phyloP scores from a whole-genome alignment of 1,284 basidiomycete genomes.

The Inonotus hispidus region DNA sequence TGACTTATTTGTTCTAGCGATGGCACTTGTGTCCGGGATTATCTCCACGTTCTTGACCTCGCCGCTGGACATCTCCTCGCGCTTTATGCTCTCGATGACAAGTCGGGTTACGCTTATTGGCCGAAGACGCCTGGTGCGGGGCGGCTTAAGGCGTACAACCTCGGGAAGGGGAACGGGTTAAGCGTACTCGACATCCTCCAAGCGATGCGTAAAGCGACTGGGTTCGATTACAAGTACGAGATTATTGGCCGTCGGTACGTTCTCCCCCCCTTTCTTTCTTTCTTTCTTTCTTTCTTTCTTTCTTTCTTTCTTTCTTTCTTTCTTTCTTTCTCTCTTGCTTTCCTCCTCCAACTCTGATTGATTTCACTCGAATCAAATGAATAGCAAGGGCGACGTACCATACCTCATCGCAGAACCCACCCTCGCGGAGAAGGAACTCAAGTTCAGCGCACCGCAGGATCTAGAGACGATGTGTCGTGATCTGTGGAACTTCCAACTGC shows the following conservation, averaged over 20 bases:
- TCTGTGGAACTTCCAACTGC: slow-evolving; percentile 90
- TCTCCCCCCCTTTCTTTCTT: background rate
- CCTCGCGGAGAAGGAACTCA: slow-evolving; percentile 90
- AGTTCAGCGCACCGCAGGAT: slow-evolving; percentile 81
- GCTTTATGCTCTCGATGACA: slow-evolving; percentile 74
- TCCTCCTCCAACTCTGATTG: background rate
- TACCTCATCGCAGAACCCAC: slow-evolving; percentile 94
- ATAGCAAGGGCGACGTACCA: slow-evolving; percentile 92
- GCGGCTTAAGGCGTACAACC: slow-evolving; percentile 92
- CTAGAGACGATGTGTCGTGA: slow-evolving; percentile 90
- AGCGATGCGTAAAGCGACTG: slow-evolving; percentile 91
- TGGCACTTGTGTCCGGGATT: slow-evolving; percentile 96
- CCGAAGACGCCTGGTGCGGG: slow-evolving; percentile 34
- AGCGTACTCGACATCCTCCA: slow-evolving; percentile 93
- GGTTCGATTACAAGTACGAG: slow-evolving; percentile 85
- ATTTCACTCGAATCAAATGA: slow-evolving; percentile 2
- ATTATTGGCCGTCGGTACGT: slow-evolving; percentile 85
- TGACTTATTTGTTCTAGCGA: slow-evolving; percentile 46
- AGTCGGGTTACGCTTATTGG: slow-evolving; percentile 40
- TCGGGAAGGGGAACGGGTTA: slow-evolving; percentile 91
- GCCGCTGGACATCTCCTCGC: slow-evolving; percentile 92
- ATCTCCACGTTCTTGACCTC: slow-evolving; percentile 95
- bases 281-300: background rate
- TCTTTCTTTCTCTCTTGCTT: background rate
- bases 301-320: background rate